Evolutionary conservation across 2,329 filamentous ascomycete genomes (phyloP).

Genomic region (Talaromyces atroroseus): DNA sequence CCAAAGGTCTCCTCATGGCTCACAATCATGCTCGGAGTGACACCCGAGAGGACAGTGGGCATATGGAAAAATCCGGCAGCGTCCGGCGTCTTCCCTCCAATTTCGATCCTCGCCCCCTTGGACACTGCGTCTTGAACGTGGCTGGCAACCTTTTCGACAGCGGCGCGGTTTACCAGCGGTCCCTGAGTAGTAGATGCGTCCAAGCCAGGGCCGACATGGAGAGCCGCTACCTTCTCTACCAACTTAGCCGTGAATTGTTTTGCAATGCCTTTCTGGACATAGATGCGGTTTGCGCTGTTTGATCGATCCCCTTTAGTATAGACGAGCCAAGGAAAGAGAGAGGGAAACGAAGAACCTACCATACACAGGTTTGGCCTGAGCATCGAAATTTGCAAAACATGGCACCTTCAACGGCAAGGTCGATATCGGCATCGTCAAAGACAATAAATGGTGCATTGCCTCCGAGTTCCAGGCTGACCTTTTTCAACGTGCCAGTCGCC

Average conservation of each 20-base stretch:
- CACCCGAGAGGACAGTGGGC: conserved; percentile 80
- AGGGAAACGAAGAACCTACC: too few relatives aligned
- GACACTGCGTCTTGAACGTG: conserved; percentile 73
- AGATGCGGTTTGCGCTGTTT: background rate
- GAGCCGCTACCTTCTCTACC: conserved; percentile 19
- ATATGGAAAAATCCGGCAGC: conserved; percentile 76
- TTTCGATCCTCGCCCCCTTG: conserved; percentile 68
- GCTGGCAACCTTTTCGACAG: conserved; percentile 68
- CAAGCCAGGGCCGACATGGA: conserved; percentile 44
- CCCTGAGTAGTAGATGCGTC: conserved; percentile 43
- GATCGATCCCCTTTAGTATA: too few relatives aligned
- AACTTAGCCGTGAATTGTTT: background rate
- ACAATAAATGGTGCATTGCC: conserved; percentile 32
- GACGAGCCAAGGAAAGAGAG: too few relatives aligned
- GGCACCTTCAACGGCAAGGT: background rate
- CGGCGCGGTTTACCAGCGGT: conserved; percentile 67
- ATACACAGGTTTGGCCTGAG: conserved; percentile 6
- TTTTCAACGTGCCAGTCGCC: conserved; percentile 31
- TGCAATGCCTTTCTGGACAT: background rate
- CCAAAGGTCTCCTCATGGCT: conserved; percentile 90
- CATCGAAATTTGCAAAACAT: conserved; percentile 44
- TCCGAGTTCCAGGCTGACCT: conserved; percentile 38
- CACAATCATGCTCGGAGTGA: conserved; percentile 78
- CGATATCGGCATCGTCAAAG: conserved; percentile 2
- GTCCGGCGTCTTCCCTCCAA: conserved; percentile 67